These are phyloP conservation scores for Talaromyces verruculosus DNA, from an alignment of 2,329 filamentous ascomycete genomes.

Conservation along the genomic window DNA sequence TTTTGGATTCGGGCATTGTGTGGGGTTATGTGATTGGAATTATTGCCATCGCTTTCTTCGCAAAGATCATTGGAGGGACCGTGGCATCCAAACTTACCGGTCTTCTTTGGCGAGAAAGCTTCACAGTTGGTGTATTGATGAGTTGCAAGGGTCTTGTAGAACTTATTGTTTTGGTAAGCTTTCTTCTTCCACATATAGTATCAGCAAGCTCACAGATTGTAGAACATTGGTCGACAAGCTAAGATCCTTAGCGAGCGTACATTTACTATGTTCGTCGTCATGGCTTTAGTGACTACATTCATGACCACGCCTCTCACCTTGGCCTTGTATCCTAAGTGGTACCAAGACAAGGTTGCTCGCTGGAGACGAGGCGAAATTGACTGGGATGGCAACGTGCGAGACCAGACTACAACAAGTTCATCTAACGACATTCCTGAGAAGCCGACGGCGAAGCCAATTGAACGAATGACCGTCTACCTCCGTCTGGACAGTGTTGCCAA, in stretches of 20 bases:
- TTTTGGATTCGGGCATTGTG: constrained; percentile 75
- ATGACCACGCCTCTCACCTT: constrained; percentile 74
- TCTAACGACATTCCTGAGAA: constrained; percentile 39
- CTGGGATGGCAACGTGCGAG: constrained; percentile 68
- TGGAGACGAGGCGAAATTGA: constrained; percentile 87
- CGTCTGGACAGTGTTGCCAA: constrained; percentile 81
- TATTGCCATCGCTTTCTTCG: constrained; percentile 75
- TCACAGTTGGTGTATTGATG: constrained; percentile 87
- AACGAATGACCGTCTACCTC: constrained; percentile 73
- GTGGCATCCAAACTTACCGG: constrained; percentile 73
- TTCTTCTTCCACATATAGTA: constrained; percentile 8
- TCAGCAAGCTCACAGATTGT: constrained; percentile 7
- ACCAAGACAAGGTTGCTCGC: constrained; percentile 69
- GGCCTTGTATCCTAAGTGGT: constrained; percentile 73
- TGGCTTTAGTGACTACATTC: constrained; percentile 86
- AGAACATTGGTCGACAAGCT: constrained; percentile 80
- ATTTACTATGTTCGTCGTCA: constrained; percentile 93
- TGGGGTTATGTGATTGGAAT: constrained; percentile 91
- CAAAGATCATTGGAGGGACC: constrained; percentile 81
- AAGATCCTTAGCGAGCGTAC: constrained; percentile 76
- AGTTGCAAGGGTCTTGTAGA: constrained; percentile 95
- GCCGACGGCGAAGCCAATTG: constrained; percentile 51
- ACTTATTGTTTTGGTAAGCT: constrained; percentile 80
- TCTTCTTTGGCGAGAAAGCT: constrained; percentile 84
- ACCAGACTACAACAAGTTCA: not conserved